Percentiles rank a stretch among this genome's conserved stretches.
These are phyloP conservation scores for Fraxinus latifolia DNA, from an alignment of 305 asterid species.

Conservation along the genomic window DNA sequence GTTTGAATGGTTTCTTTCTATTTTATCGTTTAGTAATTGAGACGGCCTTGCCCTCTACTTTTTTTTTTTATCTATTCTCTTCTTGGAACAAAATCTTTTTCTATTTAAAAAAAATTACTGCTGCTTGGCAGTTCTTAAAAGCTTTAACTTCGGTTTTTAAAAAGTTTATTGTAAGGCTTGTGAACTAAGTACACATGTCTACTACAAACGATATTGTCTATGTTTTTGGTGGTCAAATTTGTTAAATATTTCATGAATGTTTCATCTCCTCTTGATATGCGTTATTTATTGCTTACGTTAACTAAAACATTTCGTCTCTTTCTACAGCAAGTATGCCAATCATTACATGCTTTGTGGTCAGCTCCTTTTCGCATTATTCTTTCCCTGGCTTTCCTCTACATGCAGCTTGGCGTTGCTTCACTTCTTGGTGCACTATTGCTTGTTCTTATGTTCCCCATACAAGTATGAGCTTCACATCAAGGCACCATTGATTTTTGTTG, in stretches of 20 bases:
- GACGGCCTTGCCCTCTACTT: neutral
- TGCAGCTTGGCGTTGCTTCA: slow-evolving; percentile 84
- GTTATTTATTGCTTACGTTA: slow-evolving; percentile 17
- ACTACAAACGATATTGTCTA: neutral
- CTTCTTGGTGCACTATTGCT: slow-evolving; percentile 82
- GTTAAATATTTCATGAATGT: neutral
- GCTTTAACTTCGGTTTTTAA: neutral
- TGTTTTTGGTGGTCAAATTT: neutral
- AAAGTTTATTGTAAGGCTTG: neutral
- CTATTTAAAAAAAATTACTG: neutral
- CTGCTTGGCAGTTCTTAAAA: neutral
- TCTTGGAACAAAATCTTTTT: neutral
- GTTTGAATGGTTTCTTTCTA: neutral
- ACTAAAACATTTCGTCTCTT: slow-evolving; percentile 19
- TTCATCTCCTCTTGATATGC: neutral
- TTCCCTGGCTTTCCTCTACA: slow-evolving; percentile 81
- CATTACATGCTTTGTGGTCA: slow-evolving; percentile 91
- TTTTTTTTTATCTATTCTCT: neutral
- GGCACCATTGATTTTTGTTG: slow-evolving; percentile 10
- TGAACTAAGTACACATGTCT: slow-evolving; percentile 1
- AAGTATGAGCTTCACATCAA: slow-evolving; percentile 40
- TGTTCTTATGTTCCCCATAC: slow-evolving; percentile 79
- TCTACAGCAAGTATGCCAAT: slow-evolving; percentile 89
- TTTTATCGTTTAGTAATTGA: neutral
- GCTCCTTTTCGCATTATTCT: slow-evolving; percentile 84